These are phyloP conservation scores for Bipolaris sorokiniana DNA, from an alignment of 2,329 filamentous ascomycete species.

Conservation along the genomic window DNA sequence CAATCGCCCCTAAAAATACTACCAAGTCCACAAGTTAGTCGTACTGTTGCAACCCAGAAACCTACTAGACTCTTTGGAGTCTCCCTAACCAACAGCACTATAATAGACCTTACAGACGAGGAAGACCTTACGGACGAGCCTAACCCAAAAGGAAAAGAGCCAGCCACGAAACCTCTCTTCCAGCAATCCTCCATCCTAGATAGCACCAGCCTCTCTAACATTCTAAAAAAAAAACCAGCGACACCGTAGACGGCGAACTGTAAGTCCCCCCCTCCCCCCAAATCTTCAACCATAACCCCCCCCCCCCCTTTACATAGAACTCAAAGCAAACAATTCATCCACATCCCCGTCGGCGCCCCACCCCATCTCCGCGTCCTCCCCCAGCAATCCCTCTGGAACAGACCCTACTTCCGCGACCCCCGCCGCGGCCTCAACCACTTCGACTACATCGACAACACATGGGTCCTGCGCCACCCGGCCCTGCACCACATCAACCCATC, in stretches of 20 bases:
- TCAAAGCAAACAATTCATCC: constrained; percentile 28
- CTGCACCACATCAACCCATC: constrained; percentile 23
- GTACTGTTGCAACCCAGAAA: neutral
- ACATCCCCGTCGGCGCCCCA: constrained; percentile 28
- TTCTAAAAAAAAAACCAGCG: constrained; percentile 9
- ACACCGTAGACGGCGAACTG: constrained; percentile 29
- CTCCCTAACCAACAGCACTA: neutral
- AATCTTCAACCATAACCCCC: neutral
- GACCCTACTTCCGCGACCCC: constrained; percentile 23
- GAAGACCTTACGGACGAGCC: neutral
- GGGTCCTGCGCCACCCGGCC: constrained; percentile 23
- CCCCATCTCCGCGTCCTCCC: constrained; percentile 18
- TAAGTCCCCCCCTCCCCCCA: constrained; percentile 4
- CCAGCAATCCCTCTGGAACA: constrained; percentile 18
- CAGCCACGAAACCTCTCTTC: neutral
- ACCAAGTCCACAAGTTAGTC: neutral
- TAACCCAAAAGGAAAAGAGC: neutral
- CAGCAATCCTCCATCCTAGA: neutral
- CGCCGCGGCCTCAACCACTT: constrained; percentile 18
- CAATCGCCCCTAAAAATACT: neutral
- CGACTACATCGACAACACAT: constrained; percentile 19
- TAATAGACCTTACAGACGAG: neutral
- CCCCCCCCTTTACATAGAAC: constrained; percentile 15
- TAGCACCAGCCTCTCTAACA: neutral
- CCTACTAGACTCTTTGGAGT: neutral